Percentiles rank a stretch among this genome's conserved stretches.
These are phyloP conservation scores for Discostella pseudostelligera DNA, from an alignment of 108 stramenopile species.

Conservation along the genomic window DNA sequence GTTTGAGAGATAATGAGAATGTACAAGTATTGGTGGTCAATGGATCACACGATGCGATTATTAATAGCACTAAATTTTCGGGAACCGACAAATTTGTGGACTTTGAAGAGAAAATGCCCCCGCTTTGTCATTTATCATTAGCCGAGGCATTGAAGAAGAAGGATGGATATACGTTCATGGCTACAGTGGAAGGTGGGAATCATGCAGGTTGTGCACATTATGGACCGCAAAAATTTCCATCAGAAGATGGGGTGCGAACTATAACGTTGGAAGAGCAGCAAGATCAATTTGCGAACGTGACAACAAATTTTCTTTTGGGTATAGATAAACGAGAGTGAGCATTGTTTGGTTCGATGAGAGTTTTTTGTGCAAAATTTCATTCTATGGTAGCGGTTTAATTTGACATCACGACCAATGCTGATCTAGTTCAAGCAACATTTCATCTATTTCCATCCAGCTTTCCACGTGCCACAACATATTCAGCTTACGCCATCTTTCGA, in stretches of 20 bases:
- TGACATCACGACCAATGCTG: constrained; percentile 9
- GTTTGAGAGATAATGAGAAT: constrained; percentile 17
- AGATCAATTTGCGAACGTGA: constrained; percentile 24
- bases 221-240: constrained; percentile 46
- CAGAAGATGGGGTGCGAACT: constrained; percentile 34
- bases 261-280: constrained; percentile 54
- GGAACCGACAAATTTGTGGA: constrained; percentile 10
- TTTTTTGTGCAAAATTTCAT: background rate
- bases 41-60: constrained; percentile 32
- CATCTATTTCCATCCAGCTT: constrained; percentile 39
- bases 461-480: constrained; percentile 30
- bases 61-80: constrained; percentile 7
- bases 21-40: constrained; percentile 39
- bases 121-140: background rate
- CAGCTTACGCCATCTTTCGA: background rate
- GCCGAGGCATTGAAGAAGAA: background rate
- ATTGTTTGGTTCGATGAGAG: background rate
- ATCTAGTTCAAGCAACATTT: constrained; percentile 35
- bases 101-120: constrained; percentile 34
- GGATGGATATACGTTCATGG: constrained; percentile 20
- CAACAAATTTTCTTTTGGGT: constrained; percentile 41
- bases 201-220: constrained; percentile 50
- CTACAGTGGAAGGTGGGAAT: constrained; percentile 45
- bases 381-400: background rate
- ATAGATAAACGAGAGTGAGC: background rate